Evolutionary conservation across 2,329 filamentous ascomycete species (phyloP).

Genomic region (Paecilomyces formosus): DNA sequence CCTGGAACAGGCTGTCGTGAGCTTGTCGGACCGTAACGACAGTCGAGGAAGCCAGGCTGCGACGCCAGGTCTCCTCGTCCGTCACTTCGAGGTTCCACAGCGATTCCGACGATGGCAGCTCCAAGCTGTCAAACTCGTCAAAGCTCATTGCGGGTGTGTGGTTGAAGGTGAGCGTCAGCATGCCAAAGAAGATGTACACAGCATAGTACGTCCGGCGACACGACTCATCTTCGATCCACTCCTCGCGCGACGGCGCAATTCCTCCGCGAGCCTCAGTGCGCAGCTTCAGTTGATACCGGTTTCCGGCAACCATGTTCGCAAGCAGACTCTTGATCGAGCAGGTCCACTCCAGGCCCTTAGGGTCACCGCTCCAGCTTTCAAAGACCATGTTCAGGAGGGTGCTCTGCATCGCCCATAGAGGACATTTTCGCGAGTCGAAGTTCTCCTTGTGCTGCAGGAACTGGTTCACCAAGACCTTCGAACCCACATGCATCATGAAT

Average conservation of each 20-base stretch:
- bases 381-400: slow-evolving; percentile 98
- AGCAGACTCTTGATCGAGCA: slow-evolving; percentile 98
- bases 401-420: slow-evolving; percentile 96
- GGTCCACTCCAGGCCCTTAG: slow-evolving; percentile 96
- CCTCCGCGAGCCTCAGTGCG: slow-evolving; percentile 80
- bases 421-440: slow-evolving; percentile 95
- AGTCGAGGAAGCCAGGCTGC: slow-evolving; percentile 63
- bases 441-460: slow-evolving; percentile 98
- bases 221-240: slow-evolving; percentile 96
- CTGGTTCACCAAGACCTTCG: slow-evolving; percentile 93
- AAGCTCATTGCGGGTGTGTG: slow-evolving; percentile 97
- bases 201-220: slow-evolving; percentile 96
- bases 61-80: slow-evolving; percentile 78
- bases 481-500: slow-evolving; percentile 94
- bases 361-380: slow-evolving; percentile 96
- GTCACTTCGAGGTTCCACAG: slow-evolving; percentile 80
- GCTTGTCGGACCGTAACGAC: slow-evolving; percentile 86
- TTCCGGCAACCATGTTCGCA: slow-evolving; percentile 97
- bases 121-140: slow-evolving; percentile 91
- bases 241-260: slow-evolving; percentile 65
- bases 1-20: slow-evolving; percentile 92
- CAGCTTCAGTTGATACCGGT: slow-evolving; percentile 91
- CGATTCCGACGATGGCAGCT: slow-evolving; percentile 86
- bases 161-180: slow-evolving; percentile 92
- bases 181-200: slow-evolving; percentile 97